Evolutionary conservation across 306 rosid species (phyloP).

Genomic region (Hylodesmum podocarpum): DNA sequence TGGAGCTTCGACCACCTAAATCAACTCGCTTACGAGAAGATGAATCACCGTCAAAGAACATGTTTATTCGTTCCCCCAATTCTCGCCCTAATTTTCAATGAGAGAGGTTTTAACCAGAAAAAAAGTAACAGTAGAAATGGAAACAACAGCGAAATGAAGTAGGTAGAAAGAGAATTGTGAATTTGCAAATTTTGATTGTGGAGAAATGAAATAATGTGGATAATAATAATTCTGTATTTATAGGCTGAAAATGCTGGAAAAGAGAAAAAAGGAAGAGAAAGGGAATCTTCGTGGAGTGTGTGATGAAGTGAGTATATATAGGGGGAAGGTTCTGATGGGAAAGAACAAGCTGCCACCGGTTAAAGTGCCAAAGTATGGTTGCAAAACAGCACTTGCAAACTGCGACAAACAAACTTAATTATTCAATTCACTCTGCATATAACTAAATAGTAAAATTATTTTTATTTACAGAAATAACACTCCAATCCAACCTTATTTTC

Average conservation of each 20-base stretch:
- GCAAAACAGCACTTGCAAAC: neutral
- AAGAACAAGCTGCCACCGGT: neutral
- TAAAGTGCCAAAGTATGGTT: neutral
- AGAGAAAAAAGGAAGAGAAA: neutral
- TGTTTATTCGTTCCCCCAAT: slow-evolving; percentile 32
- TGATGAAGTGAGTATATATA: too few species aligned
- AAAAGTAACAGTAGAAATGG: neutral
- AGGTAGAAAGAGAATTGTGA: slow-evolving; percentile 14
- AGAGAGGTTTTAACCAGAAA: slow-evolving; percentile 2
- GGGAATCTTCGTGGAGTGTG: slow-evolving; percentile 9
- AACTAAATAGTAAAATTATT: too few species aligned
- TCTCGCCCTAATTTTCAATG: slow-evolving; percentile 36
- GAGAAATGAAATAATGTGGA: neutral
- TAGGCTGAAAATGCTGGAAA: neutral
- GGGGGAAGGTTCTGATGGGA: neutral
- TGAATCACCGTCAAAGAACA: slow-evolving; percentile 96
- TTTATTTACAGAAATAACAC: too few species aligned
- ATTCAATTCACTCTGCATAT: too few species aligned
- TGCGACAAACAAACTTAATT: neutral
- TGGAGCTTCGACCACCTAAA: slow-evolving; percentile 91
- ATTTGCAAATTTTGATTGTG: neutral
- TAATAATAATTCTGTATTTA: neutral
- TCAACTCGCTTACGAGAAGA: slow-evolving; percentile 92
- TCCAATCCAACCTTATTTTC: too few species aligned
- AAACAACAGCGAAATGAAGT: neutral